Evolutionary conservation across 106 monocot genomes (phyloP).

Genomic region (Acorus gramineus): DNA sequence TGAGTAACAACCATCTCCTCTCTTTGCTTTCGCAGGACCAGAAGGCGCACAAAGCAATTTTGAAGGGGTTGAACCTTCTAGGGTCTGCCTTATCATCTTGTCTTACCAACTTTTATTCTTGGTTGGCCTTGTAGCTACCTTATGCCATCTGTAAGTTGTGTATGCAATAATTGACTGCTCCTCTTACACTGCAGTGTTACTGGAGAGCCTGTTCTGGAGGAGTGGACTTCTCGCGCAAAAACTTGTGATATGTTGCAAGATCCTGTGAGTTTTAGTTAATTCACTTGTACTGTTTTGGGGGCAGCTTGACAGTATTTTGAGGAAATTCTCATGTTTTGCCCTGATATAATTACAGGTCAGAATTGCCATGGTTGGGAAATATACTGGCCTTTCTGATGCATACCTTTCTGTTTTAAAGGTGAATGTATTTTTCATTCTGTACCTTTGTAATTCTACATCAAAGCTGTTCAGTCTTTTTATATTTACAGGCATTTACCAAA

Average conservation of each 20-base stretch:
- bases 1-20: too few relatives aligned
- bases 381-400: conserved; percentile 85
- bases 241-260: conserved; percentile 48
- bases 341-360: conserved; percentile 47
- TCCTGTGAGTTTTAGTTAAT: conserved; percentile 31
- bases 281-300: too few relatives aligned
- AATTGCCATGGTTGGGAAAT: conserved; percentile 98
- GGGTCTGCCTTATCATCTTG: conserved; percentile 10
- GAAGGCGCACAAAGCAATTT: conserved; percentile 42
- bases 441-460: too few relatives aligned
- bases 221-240: conserved; percentile 69
- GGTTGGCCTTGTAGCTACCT: too few relatives aligned
- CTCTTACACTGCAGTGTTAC: conserved; percentile 20
- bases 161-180: too few relatives aligned
- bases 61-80: conserved; percentile 33
- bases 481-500: too few relatives aligned
- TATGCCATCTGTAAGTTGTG: too few relatives aligned
- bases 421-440: background rate
- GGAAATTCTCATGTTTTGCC: too few relatives aligned
- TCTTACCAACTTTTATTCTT: too few relatives aligned
- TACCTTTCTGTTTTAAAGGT: conserved; percentile 94
- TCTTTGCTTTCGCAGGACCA: conserved; percentile 24
- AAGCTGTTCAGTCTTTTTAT: too few relatives aligned
- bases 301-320: background rate
- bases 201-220: conserved; percentile 41